A percentile compares a stretch with the other conserved stretches of the same genome.
These are phyloP conservation scores for Porogramme epimiltina DNA, from an alignment of 1,284 basidiomycete genomes.

Conservation along the genomic window DNA sequence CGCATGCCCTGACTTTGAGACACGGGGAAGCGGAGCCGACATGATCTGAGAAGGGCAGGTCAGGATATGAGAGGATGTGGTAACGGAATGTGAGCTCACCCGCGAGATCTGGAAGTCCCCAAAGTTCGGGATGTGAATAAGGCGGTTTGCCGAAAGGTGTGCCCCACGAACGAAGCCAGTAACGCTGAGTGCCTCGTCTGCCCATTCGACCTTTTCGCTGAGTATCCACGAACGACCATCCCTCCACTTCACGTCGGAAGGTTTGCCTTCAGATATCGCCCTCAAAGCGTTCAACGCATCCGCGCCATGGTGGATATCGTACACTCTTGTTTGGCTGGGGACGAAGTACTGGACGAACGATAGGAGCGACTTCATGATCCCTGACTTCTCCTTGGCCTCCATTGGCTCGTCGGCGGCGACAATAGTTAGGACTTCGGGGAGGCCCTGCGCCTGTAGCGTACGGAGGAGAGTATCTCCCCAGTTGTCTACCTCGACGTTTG, in stretches of 20 bases:
- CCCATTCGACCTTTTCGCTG: slow-evolving; percentile 69
- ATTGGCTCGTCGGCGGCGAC: slow-evolving; percentile 47
- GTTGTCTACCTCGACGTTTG: slow-evolving; percentile 78
- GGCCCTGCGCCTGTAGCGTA: slow-evolving; percentile 80
- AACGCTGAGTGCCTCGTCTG: slow-evolving; percentile 65
- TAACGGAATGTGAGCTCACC: slow-evolving; percentile 46
- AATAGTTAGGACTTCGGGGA: slow-evolving; percentile 73
- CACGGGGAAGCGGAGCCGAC: slow-evolving; percentile 54
- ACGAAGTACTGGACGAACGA: slow-evolving; percentile 97
- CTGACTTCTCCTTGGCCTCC: slow-evolving; percentile 63
- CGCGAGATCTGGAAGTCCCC: slow-evolving; percentile 89
- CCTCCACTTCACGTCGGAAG: slow-evolving; percentile 78
- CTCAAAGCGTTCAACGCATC: slow-evolving; percentile 76
- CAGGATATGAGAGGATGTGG: too few species aligned
- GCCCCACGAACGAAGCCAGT: slow-evolving; percentile 86
- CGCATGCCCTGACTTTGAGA: slow-evolving; percentile 38
- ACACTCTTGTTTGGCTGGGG: slow-evolving; percentile 74
- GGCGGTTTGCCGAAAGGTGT: slow-evolving; percentile 79
- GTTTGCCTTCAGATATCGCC: slow-evolving; percentile 79
- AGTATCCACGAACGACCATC: slow-evolving; percentile 83
- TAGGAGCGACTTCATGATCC: slow-evolving; percentile 81
- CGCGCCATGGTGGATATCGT: slow-evolving; percentile 60
- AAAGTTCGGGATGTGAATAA: slow-evolving; percentile 87
- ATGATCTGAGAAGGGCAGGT: slow-evolving; percentile 48
- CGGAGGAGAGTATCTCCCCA: slow-evolving; percentile 94